Evolutionary conservation across 192 early-diverging fungal species (phyloP).

Genomic region (Coemansia reversa): DNA sequence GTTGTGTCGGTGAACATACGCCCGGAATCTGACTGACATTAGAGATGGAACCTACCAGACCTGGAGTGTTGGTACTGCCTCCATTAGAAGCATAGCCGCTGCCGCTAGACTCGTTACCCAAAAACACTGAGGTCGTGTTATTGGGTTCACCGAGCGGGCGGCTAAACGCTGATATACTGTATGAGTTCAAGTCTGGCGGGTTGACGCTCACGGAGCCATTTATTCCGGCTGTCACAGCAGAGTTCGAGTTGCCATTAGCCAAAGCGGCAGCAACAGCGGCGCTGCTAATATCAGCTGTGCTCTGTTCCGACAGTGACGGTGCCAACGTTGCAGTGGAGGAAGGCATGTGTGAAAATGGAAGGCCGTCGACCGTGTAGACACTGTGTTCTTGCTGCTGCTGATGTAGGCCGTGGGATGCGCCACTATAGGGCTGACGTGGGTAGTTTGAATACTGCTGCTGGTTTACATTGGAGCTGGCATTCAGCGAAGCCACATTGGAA

Average conservation of each 20-base stretch:
- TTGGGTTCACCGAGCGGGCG: slow-evolving; percentile 37
- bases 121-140: slow-evolving; percentile 31
- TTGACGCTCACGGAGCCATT: slow-evolving; percentile 5
- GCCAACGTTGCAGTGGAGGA: slow-evolving; percentile 6
- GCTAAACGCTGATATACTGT: slow-evolving; percentile 53
- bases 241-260: not conserved
- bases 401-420: not conserved
- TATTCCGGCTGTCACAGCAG: not conserved
- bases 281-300: not conserved
- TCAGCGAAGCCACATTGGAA: slow-evolving; percentile 1
- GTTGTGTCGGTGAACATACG: slow-evolving; percentile 12
- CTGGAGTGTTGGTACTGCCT: slow-evolving; percentile 5
- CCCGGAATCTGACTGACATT: slow-evolving; percentile 15
- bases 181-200: slow-evolving; percentile 36
- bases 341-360: slow-evolving; percentile 16
- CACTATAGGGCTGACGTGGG: slow-evolving; percentile 1
- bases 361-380: slow-evolving; percentile 14
- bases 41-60: slow-evolving; percentile 3
- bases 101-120: slow-evolving; percentile 10
- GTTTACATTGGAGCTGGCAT: not conserved
- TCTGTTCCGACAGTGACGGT: slow-evolving; percentile 16
- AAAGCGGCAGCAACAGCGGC: slow-evolving; percentile 10
- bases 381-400: slow-evolving; percentile 9
- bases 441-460: slow-evolving; percentile 4
- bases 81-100: slow-evolving; percentile 2